A percentile compares a stretch with the other conserved stretches of the same genome.
These are phyloP conservation scores for Cladosporium sp. DNA, from an alignment of 2,329 filamentous ascomycete genomes.

Conservation along the genomic window DNA sequence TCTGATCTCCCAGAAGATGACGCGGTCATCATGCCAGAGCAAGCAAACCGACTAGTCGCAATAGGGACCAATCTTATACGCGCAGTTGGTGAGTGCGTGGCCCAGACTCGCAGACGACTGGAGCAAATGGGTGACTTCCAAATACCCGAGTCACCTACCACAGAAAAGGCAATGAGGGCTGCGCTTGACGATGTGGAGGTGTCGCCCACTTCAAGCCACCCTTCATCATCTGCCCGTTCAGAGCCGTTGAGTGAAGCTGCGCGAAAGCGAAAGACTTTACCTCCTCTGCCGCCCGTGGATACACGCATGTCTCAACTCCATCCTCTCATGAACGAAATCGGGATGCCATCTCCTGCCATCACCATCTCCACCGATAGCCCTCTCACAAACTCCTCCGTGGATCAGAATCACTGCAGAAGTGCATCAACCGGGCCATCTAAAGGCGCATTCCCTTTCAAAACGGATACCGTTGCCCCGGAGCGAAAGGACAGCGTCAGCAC, in stretches of 20 bases:
- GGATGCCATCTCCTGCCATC: slow-evolving; percentile 11
- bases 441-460: slow-evolving; percentile 12
- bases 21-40: slow-evolving; percentile 68
- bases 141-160: slow-evolving; percentile 5
- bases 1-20: slow-evolving; percentile 66
- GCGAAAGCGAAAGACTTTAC: slow-evolving; percentile 7
- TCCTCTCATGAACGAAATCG: slow-evolving; percentile 5
- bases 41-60: slow-evolving; percentile 25
- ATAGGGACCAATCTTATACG: slow-evolving; percentile 50
- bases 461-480: slow-evolving; percentile 16
- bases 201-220: neutral
- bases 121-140: slow-evolving; percentile 60
- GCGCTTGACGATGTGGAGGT: neutral
- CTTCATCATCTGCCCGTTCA: neutral
- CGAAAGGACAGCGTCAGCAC: slow-evolving; percentile 66
- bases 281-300: slow-evolving; percentile 3
- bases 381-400: neutral
- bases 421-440: slow-evolving; percentile 12
- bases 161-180: neutral
- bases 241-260: neutral
- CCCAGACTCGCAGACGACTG: slow-evolving; percentile 78
- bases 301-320: slow-evolving; percentile 10
- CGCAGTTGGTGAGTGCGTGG: slow-evolving; percentile 85
- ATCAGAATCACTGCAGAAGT: neutral
- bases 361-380: slow-evolving; percentile 1